A percentile compares a stretch with the other conserved stretches of the same genome.
Conservation (phyloP, 2,329 filamentous ascomycete genomes). For the Colletotrichum tamarilloi region DNA sequence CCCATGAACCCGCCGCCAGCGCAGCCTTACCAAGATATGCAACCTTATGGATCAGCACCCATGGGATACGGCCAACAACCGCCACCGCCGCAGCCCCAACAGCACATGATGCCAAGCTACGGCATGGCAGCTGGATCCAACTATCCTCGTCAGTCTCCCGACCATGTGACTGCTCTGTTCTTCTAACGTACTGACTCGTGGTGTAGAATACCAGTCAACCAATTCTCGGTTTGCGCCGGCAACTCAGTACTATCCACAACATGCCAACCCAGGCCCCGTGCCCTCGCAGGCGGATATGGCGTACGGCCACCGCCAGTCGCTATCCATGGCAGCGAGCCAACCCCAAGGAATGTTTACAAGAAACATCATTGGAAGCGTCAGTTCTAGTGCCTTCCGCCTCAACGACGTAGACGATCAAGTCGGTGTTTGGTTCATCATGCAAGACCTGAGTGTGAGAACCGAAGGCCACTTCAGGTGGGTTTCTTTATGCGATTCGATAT, state of each 20-base stretch:
- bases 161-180: too few species aligned
- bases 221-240: conserved; percentile 49
- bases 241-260: conserved; percentile 50
- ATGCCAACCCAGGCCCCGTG: conserved; percentile 43
- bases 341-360: conserved; percentile 90
- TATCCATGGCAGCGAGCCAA: conserved; percentile 55
- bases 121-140: conserved; percentile 35
- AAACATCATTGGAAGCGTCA: conserved; percentile 92
- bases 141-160: conserved; percentile 22
- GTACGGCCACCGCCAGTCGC: conserved; percentile 42
- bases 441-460: conserved; percentile 93
- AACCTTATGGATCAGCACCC: conserved; percentile 18
- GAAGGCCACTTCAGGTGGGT: conserved; percentile 88
- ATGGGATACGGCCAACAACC: conserved; percentile 29
- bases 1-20: not conserved
- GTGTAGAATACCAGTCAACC: conserved; percentile 26
- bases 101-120: conserved; percentile 21
- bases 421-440: conserved; percentile 96
- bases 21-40: conserved; percentile 31
- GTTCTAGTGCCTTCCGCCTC: conserved; percentile 87
- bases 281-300: conserved; percentile 42
- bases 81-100: conserved; percentile 4
- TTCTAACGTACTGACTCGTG: not conserved
- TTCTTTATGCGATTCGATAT: not conserved
- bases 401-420: conserved; percentile 82